Conservation (phyloP, 2,329 filamentous ascomycete genomes). For the Mollisia scopiformis region DNA sequence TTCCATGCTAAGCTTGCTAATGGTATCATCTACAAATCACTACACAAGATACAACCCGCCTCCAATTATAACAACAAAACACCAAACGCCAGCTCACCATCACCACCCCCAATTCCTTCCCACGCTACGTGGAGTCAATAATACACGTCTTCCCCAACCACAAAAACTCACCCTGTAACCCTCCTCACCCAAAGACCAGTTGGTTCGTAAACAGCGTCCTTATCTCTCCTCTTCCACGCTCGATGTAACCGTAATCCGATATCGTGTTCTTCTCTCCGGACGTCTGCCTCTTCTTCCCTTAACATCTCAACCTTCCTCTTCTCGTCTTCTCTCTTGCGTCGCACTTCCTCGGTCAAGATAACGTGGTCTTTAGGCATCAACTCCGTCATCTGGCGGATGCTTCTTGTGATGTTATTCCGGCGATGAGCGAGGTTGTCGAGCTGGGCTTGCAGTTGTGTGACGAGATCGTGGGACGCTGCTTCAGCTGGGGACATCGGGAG, state of each 20-base stretch:
- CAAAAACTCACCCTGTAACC: slow-evolving; percentile 62
- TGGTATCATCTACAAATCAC: too few relatives aligned
- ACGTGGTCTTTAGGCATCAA: slow-evolving; percentile 74
- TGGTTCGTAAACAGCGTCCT: slow-evolving; percentile 65
- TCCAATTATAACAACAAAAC: too few relatives aligned
- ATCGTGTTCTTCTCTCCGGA: slow-evolving; percentile 78
- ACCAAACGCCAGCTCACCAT: background rate
- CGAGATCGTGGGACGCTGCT: slow-evolving; percentile 61
- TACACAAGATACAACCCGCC: too few relatives aligned
- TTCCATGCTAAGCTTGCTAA: too few relatives aligned
- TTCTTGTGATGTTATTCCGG: slow-evolving; percentile 70
- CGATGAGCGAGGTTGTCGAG: slow-evolving; percentile 68
- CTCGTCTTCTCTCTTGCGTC: slow-evolving; percentile 57
- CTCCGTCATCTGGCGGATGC: slow-evolving; percentile 77
- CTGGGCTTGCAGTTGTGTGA: slow-evolving; percentile 67
- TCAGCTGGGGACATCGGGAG: slow-evolving; percentile 65
- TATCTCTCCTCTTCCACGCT: slow-evolving; percentile 75
- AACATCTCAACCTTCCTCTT: slow-evolving; percentile 69
- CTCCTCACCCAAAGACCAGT: slow-evolving; percentile 78
- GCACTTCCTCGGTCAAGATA: slow-evolving; percentile 66
- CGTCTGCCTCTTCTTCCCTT: slow-evolving; percentile 69
- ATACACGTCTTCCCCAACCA: background rate
- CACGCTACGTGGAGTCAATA: slow-evolving; percentile 7
- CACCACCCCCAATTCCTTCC: slow-evolving; percentile 9
- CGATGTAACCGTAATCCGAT: slow-evolving; percentile 74